Conservation (phyloP, 345 rosid genomes). For the Hibiscus mutabilis region DNA sequence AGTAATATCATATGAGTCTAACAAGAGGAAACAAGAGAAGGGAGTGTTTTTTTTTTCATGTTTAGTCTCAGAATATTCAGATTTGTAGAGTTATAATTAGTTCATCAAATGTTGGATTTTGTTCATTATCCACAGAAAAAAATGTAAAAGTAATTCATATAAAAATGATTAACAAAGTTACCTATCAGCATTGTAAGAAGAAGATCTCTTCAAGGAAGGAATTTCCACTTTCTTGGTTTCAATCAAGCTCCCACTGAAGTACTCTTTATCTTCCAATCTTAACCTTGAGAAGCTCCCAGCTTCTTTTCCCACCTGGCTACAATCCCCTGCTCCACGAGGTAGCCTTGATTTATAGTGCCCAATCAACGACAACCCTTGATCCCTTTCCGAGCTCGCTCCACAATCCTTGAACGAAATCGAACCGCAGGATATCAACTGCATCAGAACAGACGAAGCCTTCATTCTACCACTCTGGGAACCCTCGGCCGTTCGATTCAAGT, state of each 20-base stretch:
- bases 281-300: conserved; percentile 37
- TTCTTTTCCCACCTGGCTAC: conserved; percentile 16
- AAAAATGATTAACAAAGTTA: conserved; percentile 17
- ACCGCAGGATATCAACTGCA: conserved; percentile 92
- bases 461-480: conserved; percentile 48
- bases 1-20: background rate
- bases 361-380: conserved; percentile 55
- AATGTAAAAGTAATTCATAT: background rate
- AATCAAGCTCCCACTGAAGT: conserved; percentile 90
- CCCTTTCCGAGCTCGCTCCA: conserved; percentile 51
- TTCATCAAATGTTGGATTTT: too few relatives aligned
- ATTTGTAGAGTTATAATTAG: too few relatives aligned
- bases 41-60: too few relatives aligned
- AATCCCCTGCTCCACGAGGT: conserved; percentile 41
- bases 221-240: conserved; percentile 59
- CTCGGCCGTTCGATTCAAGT: conserved; percentile 40
- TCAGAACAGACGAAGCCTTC: conserved; percentile 74
- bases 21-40: background rate
- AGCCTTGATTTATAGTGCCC: conserved; percentile 41
- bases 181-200: conserved; percentile 80
- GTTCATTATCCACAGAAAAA: too few relatives aligned
- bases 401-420: conserved; percentile 75
- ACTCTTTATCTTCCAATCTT: conserved; percentile 77
- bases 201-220: conserved; percentile 68
- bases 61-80: too few relatives aligned